Evolutionary conservation across 164 flowering plant species (phyloP).

Genomic region (Piper betle): DNA sequence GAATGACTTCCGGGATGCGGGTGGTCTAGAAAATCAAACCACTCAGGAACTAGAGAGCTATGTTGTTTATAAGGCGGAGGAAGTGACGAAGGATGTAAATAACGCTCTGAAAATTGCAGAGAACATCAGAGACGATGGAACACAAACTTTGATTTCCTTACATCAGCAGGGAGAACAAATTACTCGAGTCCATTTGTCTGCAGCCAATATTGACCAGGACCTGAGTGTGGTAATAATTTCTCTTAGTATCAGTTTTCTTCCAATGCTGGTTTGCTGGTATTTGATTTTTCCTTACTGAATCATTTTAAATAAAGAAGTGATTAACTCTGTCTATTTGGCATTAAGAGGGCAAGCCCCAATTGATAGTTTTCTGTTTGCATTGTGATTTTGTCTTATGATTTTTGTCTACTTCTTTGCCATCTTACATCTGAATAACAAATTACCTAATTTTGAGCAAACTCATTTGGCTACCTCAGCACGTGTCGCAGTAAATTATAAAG

Average conservation of each 20-base stretch:
- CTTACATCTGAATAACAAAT: no score
- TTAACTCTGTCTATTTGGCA: neutral
- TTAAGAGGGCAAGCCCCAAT: no score
- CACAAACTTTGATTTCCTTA: conserved; percentile 51
- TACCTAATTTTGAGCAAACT: no score
- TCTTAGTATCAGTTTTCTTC: neutral
- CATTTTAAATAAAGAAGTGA: neutral
- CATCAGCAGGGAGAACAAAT: conserved; percentile 84
- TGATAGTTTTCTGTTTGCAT: no score
- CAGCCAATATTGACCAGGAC: conserved; percentile 52
- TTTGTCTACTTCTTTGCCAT: no score
- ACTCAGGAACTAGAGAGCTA: conserved; percentile 64
- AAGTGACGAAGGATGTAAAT: conserved; percentile 44
- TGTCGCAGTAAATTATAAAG: no score
- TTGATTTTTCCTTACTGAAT: neutral
- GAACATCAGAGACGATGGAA: conserved; percentile 61
- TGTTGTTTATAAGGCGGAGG: conserved; percentile 62
- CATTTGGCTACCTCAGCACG: no score
- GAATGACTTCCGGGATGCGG: conserved; percentile 35
- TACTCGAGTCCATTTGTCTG: conserved; percentile 46
- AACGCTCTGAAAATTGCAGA: conserved; percentile 62
- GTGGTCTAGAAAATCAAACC: conserved; percentile 44
- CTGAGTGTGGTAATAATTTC: conserved; percentile 35
- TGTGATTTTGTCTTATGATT: no score
- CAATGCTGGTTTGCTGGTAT: neutral